phyloP scores from a whole-genome alignment of 2,329 filamentous ascomycete species.

The Ophiostoma perfectum region DNA sequence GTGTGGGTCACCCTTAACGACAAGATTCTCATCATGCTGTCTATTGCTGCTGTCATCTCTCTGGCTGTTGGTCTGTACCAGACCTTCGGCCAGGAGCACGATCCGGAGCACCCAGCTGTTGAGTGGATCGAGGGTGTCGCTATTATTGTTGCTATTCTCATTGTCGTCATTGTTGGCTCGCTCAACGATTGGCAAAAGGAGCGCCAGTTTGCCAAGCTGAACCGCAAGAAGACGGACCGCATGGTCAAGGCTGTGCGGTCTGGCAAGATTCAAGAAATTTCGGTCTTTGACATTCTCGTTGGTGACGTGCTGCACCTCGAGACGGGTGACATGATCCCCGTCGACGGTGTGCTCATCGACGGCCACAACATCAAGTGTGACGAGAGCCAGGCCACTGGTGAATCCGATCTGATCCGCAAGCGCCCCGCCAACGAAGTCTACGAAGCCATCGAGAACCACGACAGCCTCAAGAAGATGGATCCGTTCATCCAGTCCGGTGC shows the following conservation, averaged over 20 bases:
- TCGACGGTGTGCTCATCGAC: slow-evolving; percentile 66
- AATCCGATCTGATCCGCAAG: slow-evolving; percentile 71
- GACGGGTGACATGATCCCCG: slow-evolving; percentile 67
- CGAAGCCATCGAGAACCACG: slow-evolving; percentile 60
- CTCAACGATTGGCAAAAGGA: slow-evolving; percentile 78
- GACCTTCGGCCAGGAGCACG: slow-evolving; percentile 58
- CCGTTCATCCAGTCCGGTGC: slow-evolving; percentile 81
- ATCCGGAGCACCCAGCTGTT: slow-evolving; percentile 48
- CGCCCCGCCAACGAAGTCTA: slow-evolving; percentile 61
- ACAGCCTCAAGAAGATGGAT: slow-evolving; percentile 66
- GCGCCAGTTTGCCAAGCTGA: slow-evolving; percentile 70
- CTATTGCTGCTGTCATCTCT: slow-evolving; percentile 65
- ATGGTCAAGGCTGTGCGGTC: slow-evolving; percentile 66
- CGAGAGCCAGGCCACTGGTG: slow-evolving; percentile 72
- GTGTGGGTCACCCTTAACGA: slow-evolving; percentile 83
- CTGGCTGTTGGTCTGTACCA: slow-evolving; percentile 71
- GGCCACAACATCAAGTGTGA: slow-evolving; percentile 72
- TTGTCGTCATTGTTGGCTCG: slow-evolving; percentile 71
- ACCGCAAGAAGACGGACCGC: slow-evolving; percentile 73
- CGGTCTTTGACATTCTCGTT: slow-evolving; percentile 62
- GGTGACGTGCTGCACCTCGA: slow-evolving; percentile 70
- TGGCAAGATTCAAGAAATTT: slow-evolving; percentile 63
- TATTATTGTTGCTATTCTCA: slow-evolving; percentile 72
- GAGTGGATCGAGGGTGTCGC: slow-evolving; percentile 81
- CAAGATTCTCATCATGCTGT: slow-evolving; percentile 70